These are phyloP conservation scores for Xylaria sp. DNA, from an alignment of 2,329 filamentous ascomycete species.

Conservation along the genomic window DNA sequence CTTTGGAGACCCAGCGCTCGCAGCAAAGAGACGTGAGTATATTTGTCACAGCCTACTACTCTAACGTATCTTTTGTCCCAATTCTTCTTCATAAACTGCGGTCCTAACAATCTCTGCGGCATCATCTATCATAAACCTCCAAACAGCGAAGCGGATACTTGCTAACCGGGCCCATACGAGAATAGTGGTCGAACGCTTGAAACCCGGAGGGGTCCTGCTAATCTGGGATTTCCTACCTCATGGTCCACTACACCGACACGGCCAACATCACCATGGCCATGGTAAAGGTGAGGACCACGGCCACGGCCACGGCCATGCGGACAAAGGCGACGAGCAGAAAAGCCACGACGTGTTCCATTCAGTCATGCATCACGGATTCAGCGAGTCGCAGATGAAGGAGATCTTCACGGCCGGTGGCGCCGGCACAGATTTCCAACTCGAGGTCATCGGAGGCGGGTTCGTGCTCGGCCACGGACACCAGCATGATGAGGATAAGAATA, in stretches of 20 bases:
- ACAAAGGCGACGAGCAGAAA: slow-evolving; percentile 47
- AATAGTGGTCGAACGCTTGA: slow-evolving; percentile 67
- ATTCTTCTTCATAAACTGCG: not conserved
- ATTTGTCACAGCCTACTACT: not conserved
- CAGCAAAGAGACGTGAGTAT: slow-evolving; percentile 36
- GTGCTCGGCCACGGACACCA: slow-evolving; percentile 16
- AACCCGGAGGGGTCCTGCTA: slow-evolving; percentile 72
- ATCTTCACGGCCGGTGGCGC: slow-evolving; percentile 74
- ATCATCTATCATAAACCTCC: not conserved
- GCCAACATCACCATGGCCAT: slow-evolving; percentile 12
- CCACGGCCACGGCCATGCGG: slow-evolving; percentile 39
- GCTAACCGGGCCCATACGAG: not conserved
- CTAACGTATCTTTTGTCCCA: not conserved
- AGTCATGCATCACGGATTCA: slow-evolving; percentile 74
- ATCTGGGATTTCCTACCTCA: slow-evolving; percentile 75
- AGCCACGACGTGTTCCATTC: slow-evolving; percentile 53
- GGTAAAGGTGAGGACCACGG: slow-evolving; percentile 16
- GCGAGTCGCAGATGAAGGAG: slow-evolving; percentile 63
- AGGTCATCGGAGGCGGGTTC: slow-evolving; percentile 62
- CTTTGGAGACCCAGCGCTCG: slow-evolving; percentile 69
- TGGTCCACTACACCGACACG: slow-evolving; percentile 40
- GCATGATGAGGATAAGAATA: not conserved
- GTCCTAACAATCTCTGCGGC: not conserved
- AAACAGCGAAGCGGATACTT: not conserved
- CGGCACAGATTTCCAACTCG: slow-evolving; percentile 65